phyloP scores from a whole-genome alignment of 345 rosid genomes.

The Dovyalis caffra region DNA sequence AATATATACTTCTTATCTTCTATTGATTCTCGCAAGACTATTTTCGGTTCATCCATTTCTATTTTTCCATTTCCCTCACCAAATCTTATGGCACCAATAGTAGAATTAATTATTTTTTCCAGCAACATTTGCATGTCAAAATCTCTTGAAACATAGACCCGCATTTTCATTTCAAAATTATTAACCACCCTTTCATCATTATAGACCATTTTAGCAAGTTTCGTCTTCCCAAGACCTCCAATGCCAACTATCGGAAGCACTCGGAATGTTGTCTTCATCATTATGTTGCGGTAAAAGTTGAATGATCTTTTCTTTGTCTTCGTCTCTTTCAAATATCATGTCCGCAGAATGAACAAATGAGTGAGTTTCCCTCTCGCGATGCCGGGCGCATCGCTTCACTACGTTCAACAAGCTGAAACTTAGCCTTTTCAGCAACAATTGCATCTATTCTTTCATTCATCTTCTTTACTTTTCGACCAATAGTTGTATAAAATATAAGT shows the following conservation, averaged over 20 bases:
- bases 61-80: not conserved
- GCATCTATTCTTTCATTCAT: not conserved
- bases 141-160: not conserved
- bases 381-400: not conserved
- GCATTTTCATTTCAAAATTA: not conserved
- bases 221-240: conserved; percentile 12
- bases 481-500: not conserved
- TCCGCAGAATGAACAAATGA: not conserved
- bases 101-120: not conserved
- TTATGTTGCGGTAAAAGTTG: not conserved
- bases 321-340: not conserved
- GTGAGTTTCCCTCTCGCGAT: not conserved
- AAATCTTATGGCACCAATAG: not conserved
- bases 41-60: not conserved
- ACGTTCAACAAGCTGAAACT: not conserved
- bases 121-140: not conserved
- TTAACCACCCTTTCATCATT: not conserved
- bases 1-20: not conserved
- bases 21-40: not conserved
- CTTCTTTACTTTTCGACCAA: not conserved
- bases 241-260: conserved; percentile 18
- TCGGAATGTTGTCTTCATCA: not conserved
- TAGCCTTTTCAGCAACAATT: not conserved
- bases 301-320: not conserved
- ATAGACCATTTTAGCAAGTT: not conserved